Conservation (phyloP, 805 yeast species). For the Zygotorulaspora florentina region DNA sequence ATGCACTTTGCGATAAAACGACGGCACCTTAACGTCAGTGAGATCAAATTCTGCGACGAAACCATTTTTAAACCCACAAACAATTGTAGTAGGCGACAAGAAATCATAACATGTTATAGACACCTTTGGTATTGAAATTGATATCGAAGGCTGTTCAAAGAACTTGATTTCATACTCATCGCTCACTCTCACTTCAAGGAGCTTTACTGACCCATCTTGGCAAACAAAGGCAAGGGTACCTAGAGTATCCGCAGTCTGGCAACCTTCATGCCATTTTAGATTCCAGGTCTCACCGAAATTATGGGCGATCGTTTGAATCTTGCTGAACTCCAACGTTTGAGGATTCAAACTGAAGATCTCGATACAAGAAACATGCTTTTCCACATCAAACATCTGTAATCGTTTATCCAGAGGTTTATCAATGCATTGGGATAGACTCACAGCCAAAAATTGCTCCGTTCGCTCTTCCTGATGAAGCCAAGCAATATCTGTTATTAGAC, state of each 20-base stretch:
- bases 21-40: conserved; percentile 31
- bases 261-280: conserved; percentile 37
- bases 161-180: conserved; percentile 14
- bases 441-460: conserved; percentile 45
- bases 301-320: conserved; percentile 36
- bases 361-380: conserved; percentile 38
- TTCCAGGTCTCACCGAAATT: conserved; percentile 43
- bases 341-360: conserved; percentile 43
- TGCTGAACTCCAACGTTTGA: conserved; percentile 25
- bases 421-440: conserved; percentile 41
- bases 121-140: conserved; percentile 26
- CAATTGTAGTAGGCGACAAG: conserved; percentile 39
- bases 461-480: conserved; percentile 43
- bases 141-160: conserved; percentile 25
- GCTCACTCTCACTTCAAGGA: conserved; percentile 38
- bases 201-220: conserved; percentile 54
- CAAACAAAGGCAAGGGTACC: conserved; percentile 51
- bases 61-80: conserved; percentile 60
- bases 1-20: conserved; percentile 38
- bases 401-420: conserved; percentile 29
- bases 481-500: conserved; percentile 46
- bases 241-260: conserved; percentile 16
- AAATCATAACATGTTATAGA: conserved; percentile 48
- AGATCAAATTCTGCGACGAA: conserved; percentile 53
- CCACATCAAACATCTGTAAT: conserved; percentile 28